Evolutionary conservation across 352 stramenopile genomes (phyloP), one percentile per base, ranked within the genome.

Genomic region (Globisporangium carolinianum): DNA sequence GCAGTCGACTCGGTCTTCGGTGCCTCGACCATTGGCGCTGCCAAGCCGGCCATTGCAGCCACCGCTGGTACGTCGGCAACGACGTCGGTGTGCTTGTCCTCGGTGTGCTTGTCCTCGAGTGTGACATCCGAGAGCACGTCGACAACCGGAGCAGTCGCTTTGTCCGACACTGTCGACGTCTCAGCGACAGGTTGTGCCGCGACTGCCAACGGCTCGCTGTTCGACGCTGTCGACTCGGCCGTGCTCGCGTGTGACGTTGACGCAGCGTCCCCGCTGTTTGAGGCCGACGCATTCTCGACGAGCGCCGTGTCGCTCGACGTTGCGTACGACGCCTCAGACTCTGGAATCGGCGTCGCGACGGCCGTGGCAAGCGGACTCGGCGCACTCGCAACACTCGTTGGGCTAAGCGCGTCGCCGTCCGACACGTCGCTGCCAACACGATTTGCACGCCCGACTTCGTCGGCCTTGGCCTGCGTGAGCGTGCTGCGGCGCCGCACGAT

Each of bases 381-480:
- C 18, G 55, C 59, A 61, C 54, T 67, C 18, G 79, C 57, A 46
- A 66, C 76, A 12, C 62, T 70, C 6, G 69, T 70, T 1, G 75
- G 78, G 41, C 74, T 89, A 38, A 72, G 60, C 46, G 71, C 66
- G 36, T 81, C 71, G 24, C 74, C 62, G 15, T 84, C 70, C 3
- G 79, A 80, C 18, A 57, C 74, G 55, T 83, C 72, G 47, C 71
- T 83, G 38, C 74, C 61, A n/a, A 78, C 60, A 24, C 69, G 63
- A 18, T 75, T 72, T 32, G 73, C 64, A 36, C 69, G 73, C 2
- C 64, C 51, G 6, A 75, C 48, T 55, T 87, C 63, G 45, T 87
- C 73, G n/a, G 67, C 62, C 65, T 89, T 89, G 46, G 50, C 15
- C 0, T 69, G 59, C 8, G 68, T 51, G 14, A 79, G 56, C 48